Conservation (phyloP, 495 filamentous ascomycete species). For the Lophium mytilinum region DNA sequence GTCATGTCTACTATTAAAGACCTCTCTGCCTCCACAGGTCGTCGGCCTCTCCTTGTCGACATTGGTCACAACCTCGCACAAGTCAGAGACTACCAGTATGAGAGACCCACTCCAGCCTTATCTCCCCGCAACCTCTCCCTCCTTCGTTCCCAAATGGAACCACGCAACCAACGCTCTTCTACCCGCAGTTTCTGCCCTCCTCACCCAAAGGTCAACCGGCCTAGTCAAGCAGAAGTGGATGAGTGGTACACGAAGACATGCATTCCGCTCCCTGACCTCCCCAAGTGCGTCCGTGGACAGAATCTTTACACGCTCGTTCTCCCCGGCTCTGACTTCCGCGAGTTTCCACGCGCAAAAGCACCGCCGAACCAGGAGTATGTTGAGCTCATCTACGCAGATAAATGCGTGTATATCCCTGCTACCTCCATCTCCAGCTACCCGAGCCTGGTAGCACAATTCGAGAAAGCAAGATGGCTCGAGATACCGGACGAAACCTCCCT, state of each 20-base stretch:
- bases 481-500: constrained; percentile 7
- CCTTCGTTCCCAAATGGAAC: neutral
- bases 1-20: constrained; percentile 21
- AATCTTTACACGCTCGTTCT: constrained; percentile 8
- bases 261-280: constrained; percentile 10
- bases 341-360: constrained; percentile 7
- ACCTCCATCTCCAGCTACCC: constrained; percentile 4
- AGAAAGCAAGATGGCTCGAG: neutral
- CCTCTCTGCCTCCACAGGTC: neutral
- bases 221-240: constrained; percentile 4
- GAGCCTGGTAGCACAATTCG: constrained; percentile 7
- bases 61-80: constrained; percentile 12
- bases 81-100: constrained; percentile 4
- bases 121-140: neutral
- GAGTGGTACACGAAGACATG: constrained; percentile 13
- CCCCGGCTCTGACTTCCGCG: constrained; percentile 4
- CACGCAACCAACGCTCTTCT: too few species aligned
- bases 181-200: constrained; percentile 8
- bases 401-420: constrained; percentile 1
- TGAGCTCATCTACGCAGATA: constrained; percentile 15
- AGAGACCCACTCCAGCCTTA: neutral
- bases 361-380: neutral
- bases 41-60: constrained; percentile 11
- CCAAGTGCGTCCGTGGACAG: constrained; percentile 2
- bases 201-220: neutral